Evolutionary conservation across 1,284 basidiomycete genomes (phyloP), one percentile per base, ranked within the genome.

Genomic region (Sutorius eximius): DNA sequence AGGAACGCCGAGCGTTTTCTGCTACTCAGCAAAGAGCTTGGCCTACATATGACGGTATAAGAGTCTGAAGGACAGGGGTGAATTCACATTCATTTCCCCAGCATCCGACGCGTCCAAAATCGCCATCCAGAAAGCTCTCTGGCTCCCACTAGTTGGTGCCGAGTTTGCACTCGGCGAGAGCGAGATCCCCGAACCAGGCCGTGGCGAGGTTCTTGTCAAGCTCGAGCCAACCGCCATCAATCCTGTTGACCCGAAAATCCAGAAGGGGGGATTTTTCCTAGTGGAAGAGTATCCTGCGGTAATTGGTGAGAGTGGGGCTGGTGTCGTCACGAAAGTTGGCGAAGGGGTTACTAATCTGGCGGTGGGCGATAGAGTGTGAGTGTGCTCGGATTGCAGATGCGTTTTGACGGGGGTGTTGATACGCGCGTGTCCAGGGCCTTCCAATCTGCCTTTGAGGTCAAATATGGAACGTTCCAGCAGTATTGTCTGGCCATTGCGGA

Each of bases 401-500:
- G 20, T 8, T 40, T 27, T 15, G 43, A 30, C 9, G 33, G 29
- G n/a, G 3, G 22, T 34, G 11, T 24, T 40, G 1, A 44, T 30
- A 20, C 37, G 22, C 30, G 3, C 15, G 16, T 12, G 3, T 20
- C 11, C 29, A 66, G 51, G 43, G 47, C 58, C 6, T 63, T 66
- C 45, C 43, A 49, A n/a, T 22, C 59, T 27, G 16, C 45, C 3
- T 56, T 44, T 18, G 50, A 29, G 3, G 29, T 11, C 11, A 51
- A 55, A 8, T 50, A 52, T 32, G 45, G 30, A 7, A 49, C 73
- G 0, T 80, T 75, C 61, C 78, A 82, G 66, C 73, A 82, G 57
- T 81, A 78, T 52, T 63, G 71, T 11, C 52, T 77, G 15, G 66
- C 67, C 0, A 56, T 65, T 34, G 71, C 74, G 11, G 69, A 71